phyloP scores from a whole-genome alignment of 805 yeast genomes.

The Wickerhamiella galacta region DNA sequence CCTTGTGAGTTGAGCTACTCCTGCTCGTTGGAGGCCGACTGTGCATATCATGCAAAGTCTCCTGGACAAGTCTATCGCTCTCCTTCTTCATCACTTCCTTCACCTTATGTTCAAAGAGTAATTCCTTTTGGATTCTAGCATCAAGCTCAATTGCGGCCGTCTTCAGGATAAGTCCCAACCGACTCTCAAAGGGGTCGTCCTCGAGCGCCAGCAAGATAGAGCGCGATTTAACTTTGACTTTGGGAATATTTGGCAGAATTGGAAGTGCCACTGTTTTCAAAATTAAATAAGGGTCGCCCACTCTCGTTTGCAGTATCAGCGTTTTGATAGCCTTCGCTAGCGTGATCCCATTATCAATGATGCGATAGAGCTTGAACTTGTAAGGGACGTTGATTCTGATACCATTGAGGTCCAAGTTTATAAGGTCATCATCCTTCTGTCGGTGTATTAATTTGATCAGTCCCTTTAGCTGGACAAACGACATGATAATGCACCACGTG shows the following conservation, averaged over 20 bases:
- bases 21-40: no score
- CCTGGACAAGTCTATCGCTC: constrained; percentile 2
- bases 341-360: constrained; percentile 66
- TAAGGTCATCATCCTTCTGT: constrained; percentile 2
- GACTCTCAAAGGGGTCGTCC: constrained; percentile 80
- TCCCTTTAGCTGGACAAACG: constrained; percentile 16
- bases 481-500: constrained; percentile 24
- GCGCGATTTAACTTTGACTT: constrained; percentile 36
- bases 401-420: constrained; percentile 16
- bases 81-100: constrained; percentile 3
- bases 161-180: constrained; percentile 46
- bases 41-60: no score
- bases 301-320: constrained; percentile 19
- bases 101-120: constrained; percentile 3
- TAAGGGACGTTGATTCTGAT: constrained; percentile 39
- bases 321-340: constrained; percentile 51
- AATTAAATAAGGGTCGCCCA: constrained; percentile 12
- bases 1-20: background rate
- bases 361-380: constrained; percentile 53
- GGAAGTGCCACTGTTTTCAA: constrained; percentile 16
- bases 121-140: constrained; percentile 5
- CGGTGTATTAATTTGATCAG: constrained; percentile 7
- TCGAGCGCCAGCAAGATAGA: constrained; percentile 51
- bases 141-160: constrained; percentile 29
- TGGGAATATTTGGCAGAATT: constrained; percentile 24